Base-by-base conservation (phyloP, 495 filamentous ascomycete genomes). In the Penicillium crystallinum region DNA sequence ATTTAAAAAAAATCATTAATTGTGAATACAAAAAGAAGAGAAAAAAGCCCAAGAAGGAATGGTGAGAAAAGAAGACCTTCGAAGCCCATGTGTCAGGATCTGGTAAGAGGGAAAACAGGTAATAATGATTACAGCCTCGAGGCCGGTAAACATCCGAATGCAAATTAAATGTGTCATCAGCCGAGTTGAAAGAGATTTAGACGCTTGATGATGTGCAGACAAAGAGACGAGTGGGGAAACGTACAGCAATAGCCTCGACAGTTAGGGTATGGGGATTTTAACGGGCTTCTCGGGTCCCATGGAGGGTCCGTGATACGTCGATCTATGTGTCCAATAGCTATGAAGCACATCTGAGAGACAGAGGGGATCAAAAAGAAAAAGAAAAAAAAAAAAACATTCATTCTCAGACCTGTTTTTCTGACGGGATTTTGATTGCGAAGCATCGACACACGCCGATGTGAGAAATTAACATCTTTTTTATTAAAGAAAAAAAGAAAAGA, bases 61-160 rank as follows among this genome's bases (percentile, higher is more conserved):
- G 10, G 34, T 17, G 14, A 52, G n/a, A n/a, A 41, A 40, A 27
- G 3, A 27, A 27, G 23, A 27, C 5, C 36, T 11, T n/a, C 21
- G 10, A 11, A 23, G 38, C 38, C 22, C 3, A 35, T 22, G 43
- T 60, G 53, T 57, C 47, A 64, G 57, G 46, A 52, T 61, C 65
- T 68, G 59, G 60, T 68, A 61, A 67, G 67, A 62, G 64, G 66
- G 61, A 66, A 69, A 61, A 63, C 66, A 56, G 70, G 70, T 73
- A 71, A 73, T 71, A 64, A 65, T 57, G 56, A 55, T 45, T 17
- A 44, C 31, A 54, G 35, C 46, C 35, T 57, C 44, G 49, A 54
- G 40, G 54, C 55, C 37, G 52, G 49, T 52, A 56, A 56, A 62
- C 40, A 62, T 49, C 59, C 57, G 56, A 63, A 51, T 31, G 42